A percentile compares a stretch with the other conserved stretches of the same genome.
Conservation (phyloP, 1,284 basidiomycete species). For the Puccinia coronata region DNA sequence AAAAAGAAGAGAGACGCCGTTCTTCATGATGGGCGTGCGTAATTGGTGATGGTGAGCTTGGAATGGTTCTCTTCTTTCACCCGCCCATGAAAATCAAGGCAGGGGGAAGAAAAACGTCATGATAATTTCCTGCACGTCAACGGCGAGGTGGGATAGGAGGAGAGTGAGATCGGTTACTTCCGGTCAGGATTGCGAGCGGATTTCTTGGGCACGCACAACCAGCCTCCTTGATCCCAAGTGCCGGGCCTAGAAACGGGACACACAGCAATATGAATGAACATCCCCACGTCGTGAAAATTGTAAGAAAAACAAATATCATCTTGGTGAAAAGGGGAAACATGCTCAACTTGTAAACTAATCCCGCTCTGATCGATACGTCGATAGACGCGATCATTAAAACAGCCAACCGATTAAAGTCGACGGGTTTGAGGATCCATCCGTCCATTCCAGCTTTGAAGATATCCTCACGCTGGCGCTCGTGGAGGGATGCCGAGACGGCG, state of each 20-base stretch:
- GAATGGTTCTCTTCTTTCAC: too few relatives aligned
- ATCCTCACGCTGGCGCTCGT: conserved; percentile 66
- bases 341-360: conserved; percentile 54
- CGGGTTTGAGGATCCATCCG: conserved; percentile 83
- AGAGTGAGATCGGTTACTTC: not conserved
- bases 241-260: conserved; percentile 49
- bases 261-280: not conserved
- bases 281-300: not conserved
- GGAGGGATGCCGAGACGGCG: conserved; percentile 76
- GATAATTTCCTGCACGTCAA: too few relatives aligned
- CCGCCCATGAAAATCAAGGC: too few relatives aligned
- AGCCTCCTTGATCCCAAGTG: conserved; percentile 57
- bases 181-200: not conserved
- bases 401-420: conserved; percentile 66
- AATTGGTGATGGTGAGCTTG: too few relatives aligned
- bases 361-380: conserved; percentile 52
- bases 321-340: not conserved
- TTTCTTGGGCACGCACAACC: conserved; percentile 54
- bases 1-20: too few relatives aligned
- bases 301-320: not conserved
- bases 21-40: too few relatives aligned
- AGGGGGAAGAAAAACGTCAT: too few relatives aligned
- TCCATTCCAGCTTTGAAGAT: conserved; percentile 70
- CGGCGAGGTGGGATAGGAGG: not conserved
- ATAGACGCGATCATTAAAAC: conserved; percentile 54